phyloP scores from a whole-genome alignment of 768 basidiomycete species.

The Agrocybe chaxingu region DNA sequence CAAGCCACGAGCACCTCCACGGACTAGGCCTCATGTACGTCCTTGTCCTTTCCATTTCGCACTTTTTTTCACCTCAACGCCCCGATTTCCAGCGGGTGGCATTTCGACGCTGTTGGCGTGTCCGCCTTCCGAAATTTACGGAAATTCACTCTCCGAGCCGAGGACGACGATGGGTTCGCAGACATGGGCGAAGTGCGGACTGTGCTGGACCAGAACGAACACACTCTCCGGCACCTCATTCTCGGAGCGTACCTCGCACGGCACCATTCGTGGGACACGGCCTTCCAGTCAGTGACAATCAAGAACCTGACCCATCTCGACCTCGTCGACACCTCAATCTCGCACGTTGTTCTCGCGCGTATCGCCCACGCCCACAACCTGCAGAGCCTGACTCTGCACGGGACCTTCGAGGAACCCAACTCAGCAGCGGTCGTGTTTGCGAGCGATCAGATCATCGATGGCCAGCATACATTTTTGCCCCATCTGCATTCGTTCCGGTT shows the following conservation, averaged over 20 bases:
- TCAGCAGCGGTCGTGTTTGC: slow-evolving; percentile 59
- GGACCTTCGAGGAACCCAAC: slow-evolving; percentile 57
- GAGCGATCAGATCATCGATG: slow-evolving; percentile 59
- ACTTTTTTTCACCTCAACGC: background rate
- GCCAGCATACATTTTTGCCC: slow-evolving; percentile 57
- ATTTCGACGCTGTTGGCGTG: slow-evolving; percentile 70
- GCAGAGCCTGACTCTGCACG: slow-evolving; percentile 62
- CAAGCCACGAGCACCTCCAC: slow-evolving; percentile 50
- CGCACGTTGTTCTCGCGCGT: slow-evolving; percentile 57
- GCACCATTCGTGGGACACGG: slow-evolving; percentile 64
- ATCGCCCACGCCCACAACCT: slow-evolving; percentile 62
- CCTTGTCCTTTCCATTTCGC: background rate
- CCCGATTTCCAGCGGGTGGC: slow-evolving; percentile 51
- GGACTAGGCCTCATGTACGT: slow-evolving; percentile 58
- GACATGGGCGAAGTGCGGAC: slow-evolving; percentile 66
- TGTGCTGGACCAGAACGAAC: slow-evolving; percentile 58
- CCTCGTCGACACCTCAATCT: slow-evolving; percentile 68
- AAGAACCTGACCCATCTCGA: slow-evolving; percentile 67
- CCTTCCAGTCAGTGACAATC: slow-evolving; percentile 61
- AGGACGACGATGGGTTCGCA: slow-evolving; percentile 69
- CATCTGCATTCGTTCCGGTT: slow-evolving; percentile 63
- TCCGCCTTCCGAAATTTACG: slow-evolving; percentile 57
- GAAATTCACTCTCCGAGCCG: slow-evolving; percentile 66
- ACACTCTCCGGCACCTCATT: slow-evolving; percentile 56
- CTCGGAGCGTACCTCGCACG: slow-evolving; percentile 69